Conservation (phyloP, 352 stramenopile species). For the Pythium coloratum region DNA sequence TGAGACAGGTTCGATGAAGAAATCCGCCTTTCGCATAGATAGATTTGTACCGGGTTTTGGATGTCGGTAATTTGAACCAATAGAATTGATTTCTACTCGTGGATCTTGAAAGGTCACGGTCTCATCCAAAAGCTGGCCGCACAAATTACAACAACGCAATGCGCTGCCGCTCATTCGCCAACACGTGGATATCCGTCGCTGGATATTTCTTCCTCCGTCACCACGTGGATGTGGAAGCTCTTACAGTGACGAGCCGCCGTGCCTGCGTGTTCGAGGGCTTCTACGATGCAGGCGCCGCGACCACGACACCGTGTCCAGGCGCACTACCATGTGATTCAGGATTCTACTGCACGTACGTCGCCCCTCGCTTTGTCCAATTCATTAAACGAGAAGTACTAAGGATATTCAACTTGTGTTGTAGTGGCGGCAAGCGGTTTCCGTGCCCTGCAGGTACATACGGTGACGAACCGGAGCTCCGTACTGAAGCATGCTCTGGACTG, state of each 20-base stretch:
- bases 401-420: constrained; percentile 14
- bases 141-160: neutral
- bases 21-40: too few species aligned
- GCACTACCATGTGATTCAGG: constrained; percentile 40
- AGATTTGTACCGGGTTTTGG: too few species aligned
- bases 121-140: too few species aligned
- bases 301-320: constrained; percentile 41
- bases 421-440: constrained; percentile 31
- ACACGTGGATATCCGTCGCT: neutral
- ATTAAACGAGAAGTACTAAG: too few species aligned
- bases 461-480: constrained; percentile 35
- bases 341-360: constrained; percentile 65
- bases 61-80: too few species aligned
- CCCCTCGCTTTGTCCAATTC: too few species aligned
- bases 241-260: constrained; percentile 2
- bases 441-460: constrained; percentile 74
- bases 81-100: too few species aligned
- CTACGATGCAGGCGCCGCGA: constrained; percentile 45
- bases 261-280: constrained; percentile 51
- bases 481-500: constrained; percentile 43
- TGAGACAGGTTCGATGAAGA: too few species aligned
- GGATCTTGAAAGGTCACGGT: neutral
- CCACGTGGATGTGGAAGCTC: neutral
- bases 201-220: neutral
- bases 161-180: neutral